These are phyloP conservation scores for Spergularia marina DNA, from an alignment of 148 eudicot species.

Conservation along the genomic window DNA sequence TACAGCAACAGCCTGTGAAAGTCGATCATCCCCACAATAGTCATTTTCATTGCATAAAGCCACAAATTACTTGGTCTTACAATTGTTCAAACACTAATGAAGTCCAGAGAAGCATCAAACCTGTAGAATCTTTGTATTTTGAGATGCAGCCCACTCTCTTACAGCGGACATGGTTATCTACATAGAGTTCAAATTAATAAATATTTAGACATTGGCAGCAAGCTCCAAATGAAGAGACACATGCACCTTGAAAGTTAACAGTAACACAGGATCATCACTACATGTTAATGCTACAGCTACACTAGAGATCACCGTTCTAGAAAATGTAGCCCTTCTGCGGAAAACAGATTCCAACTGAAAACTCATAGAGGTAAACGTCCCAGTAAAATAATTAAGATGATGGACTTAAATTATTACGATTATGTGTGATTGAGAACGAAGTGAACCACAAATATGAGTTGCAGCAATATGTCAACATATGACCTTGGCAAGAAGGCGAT, in stretches of 20 bases:
- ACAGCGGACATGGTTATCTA: constrained; percentile 98
- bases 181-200: constrained; percentile 20
- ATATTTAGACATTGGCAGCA: neutral
- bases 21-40: constrained; percentile 16
- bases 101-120: constrained; percentile 35
- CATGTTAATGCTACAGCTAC: neutral
- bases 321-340: neutral
- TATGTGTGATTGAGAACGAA: neutral
- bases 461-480: neutral
- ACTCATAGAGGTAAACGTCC: neutral
- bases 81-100: neutral
- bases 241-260: neutral
- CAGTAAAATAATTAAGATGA: neutral
- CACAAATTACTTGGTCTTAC: neutral
- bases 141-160: constrained; percentile 98
- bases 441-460: neutral
- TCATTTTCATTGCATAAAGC: neutral
- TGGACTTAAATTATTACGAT: neutral
- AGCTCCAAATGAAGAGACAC: neutral
- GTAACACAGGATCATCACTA: neutral
- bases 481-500: neutral
- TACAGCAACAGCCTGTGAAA: constrained; percentile 90
- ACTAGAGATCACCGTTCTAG: neutral
- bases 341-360: constrained; percentile 5
- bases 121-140: constrained; percentile 67